phyloP scores from a whole-genome alignment of 257 asterid species.

The Craterostigma plantagineum region DNA sequence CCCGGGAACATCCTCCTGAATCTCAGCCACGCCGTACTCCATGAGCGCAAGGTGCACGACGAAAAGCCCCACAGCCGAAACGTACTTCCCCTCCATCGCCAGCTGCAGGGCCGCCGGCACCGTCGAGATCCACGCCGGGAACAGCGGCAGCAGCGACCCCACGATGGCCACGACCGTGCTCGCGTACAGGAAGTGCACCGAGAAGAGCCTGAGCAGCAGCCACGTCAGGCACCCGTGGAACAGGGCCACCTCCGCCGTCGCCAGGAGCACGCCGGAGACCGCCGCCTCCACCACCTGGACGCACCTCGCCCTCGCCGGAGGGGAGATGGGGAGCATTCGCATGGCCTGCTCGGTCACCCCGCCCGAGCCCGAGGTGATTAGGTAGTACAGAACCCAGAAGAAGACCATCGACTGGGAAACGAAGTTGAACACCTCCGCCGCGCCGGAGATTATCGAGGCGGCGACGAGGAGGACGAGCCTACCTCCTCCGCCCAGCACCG shows the following conservation, averaged over 20 bases:
- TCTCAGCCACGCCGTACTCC: constrained; percentile 75
- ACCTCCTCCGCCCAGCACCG: constrained; percentile 67
- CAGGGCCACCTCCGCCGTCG: constrained; percentile 75
- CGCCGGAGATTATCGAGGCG: constrained; percentile 73
- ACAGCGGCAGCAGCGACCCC: constrained; percentile 64
- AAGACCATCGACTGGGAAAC: constrained; percentile 75
- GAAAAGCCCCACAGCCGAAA: constrained; percentile 36
- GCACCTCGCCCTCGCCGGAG: constrained; percentile 48
- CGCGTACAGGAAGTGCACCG: constrained; percentile 75
- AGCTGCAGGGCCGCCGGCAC: constrained; percentile 71
- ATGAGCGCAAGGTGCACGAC: constrained; percentile 54
- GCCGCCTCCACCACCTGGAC: constrained; percentile 80
- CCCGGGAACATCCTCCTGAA: constrained; percentile 79
- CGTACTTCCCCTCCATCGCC: constrained; percentile 62
- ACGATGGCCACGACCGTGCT: constrained; percentile 70
- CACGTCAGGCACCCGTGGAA: constrained; percentile 94
- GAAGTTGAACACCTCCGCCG: constrained; percentile 66
- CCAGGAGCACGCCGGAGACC: constrained; percentile 71
- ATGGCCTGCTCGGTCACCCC: constrained; percentile 95
- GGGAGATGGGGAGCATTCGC: constrained; percentile 69
- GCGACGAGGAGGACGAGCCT: constrained; percentile 46
- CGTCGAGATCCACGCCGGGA: constrained; percentile 64
- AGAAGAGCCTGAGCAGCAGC: constrained; percentile 63
- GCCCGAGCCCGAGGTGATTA: constrained; percentile 91
- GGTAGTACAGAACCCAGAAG: constrained; percentile 71